Percentiles rank a stretch among this genome's conserved stretches.
Evolutionary conservation across 2,329 filamentous ascomycete species (phyloP).

Genomic region (Colletotrichum trifolii): DNA sequence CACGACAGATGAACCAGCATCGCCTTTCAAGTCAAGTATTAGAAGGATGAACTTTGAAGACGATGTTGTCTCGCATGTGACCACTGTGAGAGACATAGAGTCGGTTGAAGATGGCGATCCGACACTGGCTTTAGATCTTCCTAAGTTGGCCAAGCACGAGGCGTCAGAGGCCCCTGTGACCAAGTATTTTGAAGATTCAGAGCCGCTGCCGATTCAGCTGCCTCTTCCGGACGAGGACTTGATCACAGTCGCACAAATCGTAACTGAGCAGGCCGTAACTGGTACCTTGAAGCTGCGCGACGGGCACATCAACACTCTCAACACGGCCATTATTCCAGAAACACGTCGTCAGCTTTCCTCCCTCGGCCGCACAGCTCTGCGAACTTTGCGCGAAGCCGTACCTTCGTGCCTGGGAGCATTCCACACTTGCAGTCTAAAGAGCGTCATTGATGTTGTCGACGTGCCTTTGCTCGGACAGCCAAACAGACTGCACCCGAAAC

Average conservation of each 20-base stretch:
- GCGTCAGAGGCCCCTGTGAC: constrained; percentile 61
- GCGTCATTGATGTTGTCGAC: constrained; percentile 39
- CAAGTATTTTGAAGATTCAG: constrained; percentile 69
- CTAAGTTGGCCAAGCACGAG: constrained; percentile 60
- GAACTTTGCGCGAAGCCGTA: constrained; percentile 57
- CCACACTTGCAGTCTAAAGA: constrained; percentile 32
- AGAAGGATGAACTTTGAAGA: constrained; percentile 59
- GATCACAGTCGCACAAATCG: constrained; percentile 75
- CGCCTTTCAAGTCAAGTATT: constrained; percentile 61
- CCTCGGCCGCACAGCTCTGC: constrained; percentile 60
- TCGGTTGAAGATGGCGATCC: constrained; percentile 58
- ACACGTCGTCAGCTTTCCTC: constrained; percentile 55
- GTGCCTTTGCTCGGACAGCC: constrained; percentile 60
- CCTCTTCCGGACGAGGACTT: constrained; percentile 67
- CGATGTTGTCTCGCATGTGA: constrained; percentile 63
- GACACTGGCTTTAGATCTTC: constrained; percentile 60
- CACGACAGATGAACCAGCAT: constrained; percentile 60
- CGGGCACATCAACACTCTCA: constrained; percentile 28
- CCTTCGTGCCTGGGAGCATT: constrained; percentile 56
- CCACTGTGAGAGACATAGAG: constrained; percentile 62
- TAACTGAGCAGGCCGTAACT: constrained; percentile 76
- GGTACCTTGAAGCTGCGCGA: constrained; percentile 46
- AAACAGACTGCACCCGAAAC: constrained; percentile 62
- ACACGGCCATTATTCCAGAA: constrained; percentile 43
- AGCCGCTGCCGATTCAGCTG: constrained; percentile 60